Evolutionary conservation across 345 rosid genomes (phyloP), one percentile per base, ranked within the genome.

Genomic region (Eucalyptus lansdowneana): DNA sequence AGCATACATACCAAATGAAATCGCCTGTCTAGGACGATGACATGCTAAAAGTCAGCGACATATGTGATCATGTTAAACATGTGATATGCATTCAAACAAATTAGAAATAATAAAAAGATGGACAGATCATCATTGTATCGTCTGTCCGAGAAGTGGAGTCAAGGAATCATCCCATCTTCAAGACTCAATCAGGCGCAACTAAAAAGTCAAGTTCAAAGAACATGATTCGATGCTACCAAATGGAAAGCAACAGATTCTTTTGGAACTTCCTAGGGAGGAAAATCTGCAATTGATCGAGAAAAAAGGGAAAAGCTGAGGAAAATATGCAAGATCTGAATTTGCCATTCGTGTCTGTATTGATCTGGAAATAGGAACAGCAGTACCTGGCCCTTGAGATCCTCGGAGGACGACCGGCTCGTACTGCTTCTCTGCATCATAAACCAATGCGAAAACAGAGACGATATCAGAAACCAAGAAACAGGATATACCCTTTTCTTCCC

Each of bases 331-430:
- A 87, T 29, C 42, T 40, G 69, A n/a, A 40, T 11, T 88, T n/a
- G 88, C 45, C 29, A 45, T 60, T 15, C 56, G 72, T n/a, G 87
- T 76, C 24, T 72, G 67, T 45, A 69, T 5, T 4, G 60, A 86
- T 15, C 24, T 44, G 34, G 44, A 16, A n/a, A 60, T 44, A 60
- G 85, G 24, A 81, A 37, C 54, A 87, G 22, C 37, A 37, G 90
- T 93, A 93, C 96, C 96, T 94, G 88, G 95, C 92, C 92, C 90
- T 90, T 89, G 92, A 88, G 89, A 90, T 44, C 90, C 92, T 91
- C 60, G 90, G 51, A 80, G 87, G 51, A 67, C 81, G 90, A 89
- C 56, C 47, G 92, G 93, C 34, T 92, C 94, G 90, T 89, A 92
- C 91, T 93, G 96, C 92, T 94, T 93, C 89, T 93, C 95, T 92